These are phyloP conservation scores for Mycena polygramma DNA, from an alignment of 768 basidiomycete genomes.

Conservation along the genomic window DNA sequence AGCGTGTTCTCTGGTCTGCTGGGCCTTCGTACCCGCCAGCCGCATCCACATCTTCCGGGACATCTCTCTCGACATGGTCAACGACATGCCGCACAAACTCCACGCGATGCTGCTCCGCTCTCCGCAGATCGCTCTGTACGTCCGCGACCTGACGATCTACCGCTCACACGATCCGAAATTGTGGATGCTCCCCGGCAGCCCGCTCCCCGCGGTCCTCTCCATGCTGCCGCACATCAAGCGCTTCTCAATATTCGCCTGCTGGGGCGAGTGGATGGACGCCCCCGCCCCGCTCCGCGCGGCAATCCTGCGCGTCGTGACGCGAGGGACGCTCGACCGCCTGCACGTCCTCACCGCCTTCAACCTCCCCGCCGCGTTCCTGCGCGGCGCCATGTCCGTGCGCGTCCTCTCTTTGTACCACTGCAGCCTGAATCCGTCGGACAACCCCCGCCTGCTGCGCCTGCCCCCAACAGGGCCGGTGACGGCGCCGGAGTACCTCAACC, in stretches of 20 bases:
- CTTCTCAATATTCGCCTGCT: constrained; percentile 28
- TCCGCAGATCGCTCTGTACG: constrained; percentile 14
- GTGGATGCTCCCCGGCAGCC: constrained; percentile 26
- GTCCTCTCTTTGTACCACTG: constrained; percentile 26
- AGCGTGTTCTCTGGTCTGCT: constrained; percentile 44
- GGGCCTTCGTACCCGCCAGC: constrained; percentile 41
- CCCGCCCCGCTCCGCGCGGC: constrained; percentile 1
- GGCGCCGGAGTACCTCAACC: constrained; percentile 23
- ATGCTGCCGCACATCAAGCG: constrained; percentile 19
- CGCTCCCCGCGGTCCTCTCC: constrained; percentile 19
- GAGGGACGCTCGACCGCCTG: constrained; percentile 16
- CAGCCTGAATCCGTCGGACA: constrained; percentile 6
- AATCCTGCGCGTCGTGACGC: constrained; percentile 1
- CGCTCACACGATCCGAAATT: constrained; percentile 14
- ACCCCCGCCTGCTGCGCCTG: not conserved
- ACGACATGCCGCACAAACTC: constrained; percentile 6
- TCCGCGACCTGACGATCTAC: constrained; percentile 29
- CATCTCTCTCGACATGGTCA: constrained; percentile 21
- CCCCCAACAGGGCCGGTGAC: not conserved
- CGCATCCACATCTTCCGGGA: constrained; percentile 43
- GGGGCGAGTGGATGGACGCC: constrained; percentile 27
- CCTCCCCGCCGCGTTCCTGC: constrained; percentile 16
- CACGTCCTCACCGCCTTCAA: constrained; percentile 31
- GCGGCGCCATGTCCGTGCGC: constrained; percentile 10
- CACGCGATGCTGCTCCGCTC: constrained; percentile 10